These are phyloP conservation scores for Atractiella rhizophila DNA, from an alignment of 768 basidiomycete genomes.

Conservation along the genomic window DNA sequence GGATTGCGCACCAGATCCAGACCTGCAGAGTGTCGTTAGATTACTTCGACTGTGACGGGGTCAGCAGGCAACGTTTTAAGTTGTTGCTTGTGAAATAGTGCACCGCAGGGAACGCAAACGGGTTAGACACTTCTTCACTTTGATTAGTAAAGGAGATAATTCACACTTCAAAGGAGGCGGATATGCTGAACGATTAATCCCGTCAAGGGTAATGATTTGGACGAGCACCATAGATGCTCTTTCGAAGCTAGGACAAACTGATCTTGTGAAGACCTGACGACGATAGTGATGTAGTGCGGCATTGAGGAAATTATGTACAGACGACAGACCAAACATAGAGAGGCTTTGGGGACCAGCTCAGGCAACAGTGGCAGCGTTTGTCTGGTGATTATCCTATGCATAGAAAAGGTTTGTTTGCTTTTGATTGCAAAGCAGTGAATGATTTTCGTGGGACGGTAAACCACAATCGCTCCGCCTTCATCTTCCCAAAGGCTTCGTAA, in stretches of 20 bases:
- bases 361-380: no score
- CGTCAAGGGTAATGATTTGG: no score
- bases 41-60: not conserved
- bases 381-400: not conserved
- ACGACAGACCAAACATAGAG: no score
- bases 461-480: not conserved
- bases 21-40: conserved; percentile 11
- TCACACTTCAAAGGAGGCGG: not conserved
- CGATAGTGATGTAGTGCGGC: no score
- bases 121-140: not conserved
- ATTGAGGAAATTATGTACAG: no score
- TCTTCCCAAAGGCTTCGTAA: no score
- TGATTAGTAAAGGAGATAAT: not conserved
- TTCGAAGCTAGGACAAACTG: no score
- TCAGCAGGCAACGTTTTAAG: no score
- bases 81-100: no score
- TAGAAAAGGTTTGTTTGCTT: not conserved
- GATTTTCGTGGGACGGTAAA: not conserved
- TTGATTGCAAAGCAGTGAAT: not conserved
- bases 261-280: no score
- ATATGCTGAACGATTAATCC: not conserved
- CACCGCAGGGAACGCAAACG: not conserved
- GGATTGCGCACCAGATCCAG: conserved; percentile 25
- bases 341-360: no score
- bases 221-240: no score